phyloP scores from a whole-genome alignment of 2,329 filamentous ascomycete genomes.

The Acarospora socialis region DNA sequence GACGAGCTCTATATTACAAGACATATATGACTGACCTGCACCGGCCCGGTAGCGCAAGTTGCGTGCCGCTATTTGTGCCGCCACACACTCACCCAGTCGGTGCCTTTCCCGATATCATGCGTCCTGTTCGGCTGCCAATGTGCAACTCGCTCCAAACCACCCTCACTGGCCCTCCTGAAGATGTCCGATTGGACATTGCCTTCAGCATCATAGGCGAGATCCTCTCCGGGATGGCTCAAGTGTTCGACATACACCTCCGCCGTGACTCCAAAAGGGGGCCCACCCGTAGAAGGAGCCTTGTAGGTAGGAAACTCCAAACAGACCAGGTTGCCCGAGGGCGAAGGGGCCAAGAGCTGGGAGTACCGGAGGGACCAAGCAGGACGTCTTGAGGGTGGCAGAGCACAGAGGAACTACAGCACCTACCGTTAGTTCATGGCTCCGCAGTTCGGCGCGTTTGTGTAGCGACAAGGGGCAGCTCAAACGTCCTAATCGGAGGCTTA shows the following conservation, averaged over 20 bases:
- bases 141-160: conserved; percentile 32
- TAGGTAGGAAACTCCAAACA: conserved; percentile 67
- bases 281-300: conserved; percentile 49
- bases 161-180: conserved; percentile 26
- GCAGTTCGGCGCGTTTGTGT: not conserved
- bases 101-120: conserved; percentile 37
- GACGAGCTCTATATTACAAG: conserved; percentile 13
- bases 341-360: conserved; percentile 37
- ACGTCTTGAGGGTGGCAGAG: conserved; percentile 40
- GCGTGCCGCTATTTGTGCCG: conserved; percentile 17
- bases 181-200: conserved; percentile 36
- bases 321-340: conserved; percentile 36
- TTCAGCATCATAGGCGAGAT: conserved; percentile 45
- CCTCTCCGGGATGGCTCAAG: conserved; percentile 53
- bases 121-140: conserved; percentile 44
- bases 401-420: conserved; percentile 42
- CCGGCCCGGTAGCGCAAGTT: no score
- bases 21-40: no score
- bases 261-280: conserved; percentile 59
- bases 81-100: conserved; percentile 38
- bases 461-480: not conserved
- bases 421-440: not conserved
- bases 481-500: not conserved
- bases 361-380: conserved; percentile 44
- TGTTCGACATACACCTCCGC: conserved; percentile 59